Percentiles rank a stretch among this genome's conserved stretches.
Evolutionary conservation across 2,329 filamentous ascomycete species (phyloP).

Genomic region (Lasiodiplodia sp.): DNA sequence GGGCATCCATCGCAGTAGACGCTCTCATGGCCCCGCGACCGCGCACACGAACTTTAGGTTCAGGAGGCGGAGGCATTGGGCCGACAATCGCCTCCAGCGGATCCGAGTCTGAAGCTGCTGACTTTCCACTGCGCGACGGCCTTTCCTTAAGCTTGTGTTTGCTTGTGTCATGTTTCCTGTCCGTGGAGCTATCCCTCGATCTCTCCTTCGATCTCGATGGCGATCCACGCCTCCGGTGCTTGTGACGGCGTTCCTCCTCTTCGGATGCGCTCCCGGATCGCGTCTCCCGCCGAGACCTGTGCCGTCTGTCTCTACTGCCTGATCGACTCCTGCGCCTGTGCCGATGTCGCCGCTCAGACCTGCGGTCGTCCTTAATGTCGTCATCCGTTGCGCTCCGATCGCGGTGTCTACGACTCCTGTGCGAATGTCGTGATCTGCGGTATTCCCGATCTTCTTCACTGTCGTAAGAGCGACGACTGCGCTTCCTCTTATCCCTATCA

Average conservation of each 20-base stretch:
- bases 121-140: not conserved
- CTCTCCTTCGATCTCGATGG: conserved; percentile 32
- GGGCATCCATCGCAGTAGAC: conserved; percentile 76
- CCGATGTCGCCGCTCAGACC: conserved; percentile 29
- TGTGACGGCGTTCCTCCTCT: not conserved
- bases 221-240: conserved; percentile 29
- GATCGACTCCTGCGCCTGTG: conserved; percentile 13
- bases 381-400: conserved; percentile 24
- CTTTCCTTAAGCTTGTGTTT: not conserved
- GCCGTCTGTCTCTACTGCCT: conserved; percentile 19
- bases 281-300: conserved; percentile 5
- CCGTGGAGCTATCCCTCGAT: not conserved
- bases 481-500: conserved; percentile 30
- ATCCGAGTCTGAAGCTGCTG: conserved; percentile 64
- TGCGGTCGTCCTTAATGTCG: conserved; percentile 29
- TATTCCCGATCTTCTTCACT: conserved; percentile 31
- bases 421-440: conserved; percentile 35
- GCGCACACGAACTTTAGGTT: conserved; percentile 59
- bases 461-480: conserved; percentile 32
- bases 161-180: not conserved
- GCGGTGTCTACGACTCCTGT: conserved; percentile 29
- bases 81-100: conserved; percentile 79
- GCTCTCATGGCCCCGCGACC: conserved; percentile 72
- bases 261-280: conserved; percentile 7
- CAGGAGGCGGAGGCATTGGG: conserved; percentile 65